phyloP scores from a whole-genome alignment of 495 filamentous ascomycete species.

The Bathelium albidoporum region DNA sequence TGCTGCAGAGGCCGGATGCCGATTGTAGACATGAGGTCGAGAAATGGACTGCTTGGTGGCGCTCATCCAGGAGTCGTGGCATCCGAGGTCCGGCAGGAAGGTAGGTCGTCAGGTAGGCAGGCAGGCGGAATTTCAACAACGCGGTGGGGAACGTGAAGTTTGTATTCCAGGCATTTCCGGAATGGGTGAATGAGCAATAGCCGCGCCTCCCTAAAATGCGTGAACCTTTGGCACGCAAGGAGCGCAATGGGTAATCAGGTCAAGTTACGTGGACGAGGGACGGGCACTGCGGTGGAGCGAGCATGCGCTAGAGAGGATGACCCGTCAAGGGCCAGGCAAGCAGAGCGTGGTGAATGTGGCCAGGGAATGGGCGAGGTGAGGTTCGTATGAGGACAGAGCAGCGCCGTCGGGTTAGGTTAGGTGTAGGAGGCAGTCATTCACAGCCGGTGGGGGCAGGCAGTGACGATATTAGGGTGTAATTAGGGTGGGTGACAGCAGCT shows the following conservation, averaged over 20 bases:
- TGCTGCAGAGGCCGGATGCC: not conserved
- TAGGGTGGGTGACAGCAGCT: constrained; percentile 4
- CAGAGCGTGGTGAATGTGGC: not conserved
- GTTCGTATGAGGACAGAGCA: constrained; percentile 1
- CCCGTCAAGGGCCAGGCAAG: not conserved
- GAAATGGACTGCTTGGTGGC: not conserved
- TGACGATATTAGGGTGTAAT: constrained; percentile 2
- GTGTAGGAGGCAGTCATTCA: not conserved
- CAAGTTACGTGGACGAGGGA: not conserved
- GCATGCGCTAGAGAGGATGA: constrained; percentile 2
- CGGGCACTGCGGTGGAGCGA: not conserved
- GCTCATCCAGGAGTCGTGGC: not conserved
- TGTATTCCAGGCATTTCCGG: constrained; percentile 5
- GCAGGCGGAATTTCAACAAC: not conserved
- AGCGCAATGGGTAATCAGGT: not conserved
- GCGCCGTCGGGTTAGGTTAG: too few species aligned
- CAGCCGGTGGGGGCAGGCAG: constrained; percentile 5
- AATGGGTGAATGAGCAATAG: constrained; percentile 2
- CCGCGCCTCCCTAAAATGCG: not conserved
- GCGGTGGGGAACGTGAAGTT: not conserved
- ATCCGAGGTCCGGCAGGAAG: not conserved
- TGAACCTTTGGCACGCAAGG: not conserved
- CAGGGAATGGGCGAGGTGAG: not conserved
- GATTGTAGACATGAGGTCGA: not conserved
- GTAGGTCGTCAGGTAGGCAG: too few species aligned